Conservation (phyloP, 495 filamentous ascomycete species). For the Hypoxylon cercidicola region DNA sequence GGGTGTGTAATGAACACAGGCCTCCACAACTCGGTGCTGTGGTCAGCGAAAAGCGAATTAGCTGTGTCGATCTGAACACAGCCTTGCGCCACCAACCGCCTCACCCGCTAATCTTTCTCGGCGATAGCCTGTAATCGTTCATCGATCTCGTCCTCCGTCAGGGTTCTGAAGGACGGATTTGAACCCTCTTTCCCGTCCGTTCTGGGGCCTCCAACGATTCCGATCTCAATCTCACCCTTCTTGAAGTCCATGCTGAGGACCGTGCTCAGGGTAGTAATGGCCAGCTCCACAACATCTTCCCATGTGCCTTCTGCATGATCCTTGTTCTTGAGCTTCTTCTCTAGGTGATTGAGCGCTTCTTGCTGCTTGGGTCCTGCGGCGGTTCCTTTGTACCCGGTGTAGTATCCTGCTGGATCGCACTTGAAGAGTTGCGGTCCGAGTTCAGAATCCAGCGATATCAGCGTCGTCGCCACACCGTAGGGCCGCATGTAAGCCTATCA, state of each 20-base stretch:
- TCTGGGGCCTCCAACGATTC: conserved; percentile 88
- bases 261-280: conserved; percentile 91
- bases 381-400: conserved; percentile 96
- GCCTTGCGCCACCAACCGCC: conserved; percentile 41
- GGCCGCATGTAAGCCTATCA: conserved; percentile 96
- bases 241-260: conserved; percentile 99
- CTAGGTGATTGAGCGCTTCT: conserved; percentile 95
- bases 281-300: conserved; percentile 98
- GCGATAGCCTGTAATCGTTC: conserved; percentile 96
- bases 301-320: conserved; percentile 90
- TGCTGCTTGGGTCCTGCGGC: conserved; percentile 97
- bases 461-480: conserved; percentile 90
- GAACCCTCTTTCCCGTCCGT: conserved; percentile 82
- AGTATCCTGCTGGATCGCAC: conserved; percentile 97
- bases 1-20: conserved; percentile 21
- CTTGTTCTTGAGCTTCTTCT: conserved; percentile 99
- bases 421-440: conserved; percentile 97
- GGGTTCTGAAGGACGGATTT: conserved; percentile 79
- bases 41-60: conserved; percentile 35
- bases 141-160: conserved; percentile 98
- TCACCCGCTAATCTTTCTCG: conserved; percentile 85
- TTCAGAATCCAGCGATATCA: conserved; percentile 94
- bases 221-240: conserved; percentile 97
- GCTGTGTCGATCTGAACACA: conserved; percentile 26
- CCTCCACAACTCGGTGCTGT: conserved; percentile 30